Conservation (phyloP, 202 grass and related monocot species). For the Zizania palustris region DNA sequence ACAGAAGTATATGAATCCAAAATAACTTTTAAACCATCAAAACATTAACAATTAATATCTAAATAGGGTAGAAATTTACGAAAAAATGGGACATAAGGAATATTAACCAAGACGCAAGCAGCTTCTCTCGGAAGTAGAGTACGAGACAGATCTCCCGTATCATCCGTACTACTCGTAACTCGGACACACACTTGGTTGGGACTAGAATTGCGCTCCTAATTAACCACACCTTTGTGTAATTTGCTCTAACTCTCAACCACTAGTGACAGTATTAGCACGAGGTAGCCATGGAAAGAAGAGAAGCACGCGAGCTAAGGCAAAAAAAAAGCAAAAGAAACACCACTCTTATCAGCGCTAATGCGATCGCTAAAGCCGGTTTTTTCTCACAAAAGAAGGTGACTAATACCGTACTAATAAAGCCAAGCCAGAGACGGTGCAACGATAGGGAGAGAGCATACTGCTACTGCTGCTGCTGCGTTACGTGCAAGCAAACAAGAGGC, state of each 20-base stretch:
- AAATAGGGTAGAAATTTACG: no score
- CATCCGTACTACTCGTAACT: slow-evolving; percentile 19
- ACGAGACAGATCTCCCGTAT: neutral
- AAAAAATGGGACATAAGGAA: no score
- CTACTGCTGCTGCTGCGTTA: neutral
- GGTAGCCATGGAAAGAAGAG: slow-evolving; percentile 57
- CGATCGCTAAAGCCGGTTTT: slow-evolving; percentile 51
- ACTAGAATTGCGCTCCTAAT: neutral
- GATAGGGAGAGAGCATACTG: neutral
- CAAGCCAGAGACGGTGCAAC: slow-evolving; percentile 35
- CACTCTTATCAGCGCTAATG: slow-evolving; percentile 25
- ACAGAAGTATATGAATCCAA: no score
- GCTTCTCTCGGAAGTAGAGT: neutral
- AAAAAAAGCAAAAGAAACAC: slow-evolving; percentile 42
- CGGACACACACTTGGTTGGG: slow-evolving; percentile 33
- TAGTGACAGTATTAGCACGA: slow-evolving; percentile 6
- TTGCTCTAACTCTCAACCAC: neutral
- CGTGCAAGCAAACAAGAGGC: slow-evolving; percentile 50
- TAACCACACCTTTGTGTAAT: neutral
- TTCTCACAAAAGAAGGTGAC: slow-evolving; percentile 32
- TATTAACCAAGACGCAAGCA: no score
- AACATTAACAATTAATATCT: no score
- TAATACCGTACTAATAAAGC: no score
- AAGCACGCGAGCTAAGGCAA: slow-evolving; percentile 36
- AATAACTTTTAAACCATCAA: no score